Base-by-base conservation (phyloP, 192 early-diverging fungal species). In the Rhizoclosmatium sp. region DNA sequence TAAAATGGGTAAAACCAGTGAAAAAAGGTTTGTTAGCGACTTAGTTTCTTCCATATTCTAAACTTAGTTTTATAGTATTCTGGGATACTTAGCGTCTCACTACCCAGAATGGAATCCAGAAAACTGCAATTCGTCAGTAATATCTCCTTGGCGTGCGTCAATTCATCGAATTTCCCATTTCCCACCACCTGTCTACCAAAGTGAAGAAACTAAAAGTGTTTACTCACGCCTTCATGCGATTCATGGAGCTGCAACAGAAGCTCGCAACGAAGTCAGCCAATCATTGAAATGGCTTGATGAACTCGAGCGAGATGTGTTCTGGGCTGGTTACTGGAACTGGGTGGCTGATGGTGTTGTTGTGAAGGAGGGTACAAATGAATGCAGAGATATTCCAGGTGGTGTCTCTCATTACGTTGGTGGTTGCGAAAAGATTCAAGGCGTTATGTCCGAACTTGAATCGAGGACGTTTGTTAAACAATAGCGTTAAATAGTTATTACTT, bases 301-400 rank as follows among this genome's bases (percentile, higher is more conserved):
- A 49, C 39, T 79, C 9, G 86, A 87, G 64, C 51, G 79, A 3
- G 77, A 82, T 44, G 39, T 87, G 41, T 72, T 86, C 19, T 80
- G 77, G 82, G 82, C 77, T 12, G 79, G 79, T 76, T 87, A 76
- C 59, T 73, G 84, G 64, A 86, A 87, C 74, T 87, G 84, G 84
- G 42, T 83, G n/a, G 84, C 80, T 5, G 85, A 84, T 54, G 59
- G 58, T 64, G 69, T 69, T 78, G 77, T 69, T n/a, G 69, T 31
- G 7, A 56, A 42, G 39, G 61, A 65, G 23, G 69, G 19, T 0
- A 58, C 21, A 0, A 68, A 68, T 4, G 14, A 64, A 31, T 75
- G 72, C 39, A 5, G 46, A 7, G 72, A 75, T 19, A 39, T 75
- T 5, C 21, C 44, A 41, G 46, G 56, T 10, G 47, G 51, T 19